These are phyloP conservation scores for Yarrowia hollandica DNA, from an alignment of 805 yeast genomes.

Conservation along the genomic window DNA sequence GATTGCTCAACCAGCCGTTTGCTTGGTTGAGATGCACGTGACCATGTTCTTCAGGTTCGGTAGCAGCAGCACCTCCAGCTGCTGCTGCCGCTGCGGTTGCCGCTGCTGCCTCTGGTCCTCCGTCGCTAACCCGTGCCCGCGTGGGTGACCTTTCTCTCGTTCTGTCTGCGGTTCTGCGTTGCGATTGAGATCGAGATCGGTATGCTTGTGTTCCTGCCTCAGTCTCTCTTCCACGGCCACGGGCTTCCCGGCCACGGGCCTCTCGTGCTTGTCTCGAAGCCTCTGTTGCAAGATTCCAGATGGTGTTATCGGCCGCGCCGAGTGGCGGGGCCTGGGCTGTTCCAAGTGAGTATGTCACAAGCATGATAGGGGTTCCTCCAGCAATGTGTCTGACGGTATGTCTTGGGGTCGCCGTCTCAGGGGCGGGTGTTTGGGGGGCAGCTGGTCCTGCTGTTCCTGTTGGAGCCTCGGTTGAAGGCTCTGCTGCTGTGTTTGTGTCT, in stretches of 20 bases:
- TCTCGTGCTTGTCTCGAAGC: background rate
- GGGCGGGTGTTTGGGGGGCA: no score
- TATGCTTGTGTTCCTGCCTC: constrained; percentile 11
- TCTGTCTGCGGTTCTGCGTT: background rate
- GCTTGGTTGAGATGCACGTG: constrained; percentile 10
- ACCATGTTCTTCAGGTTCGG: background rate
- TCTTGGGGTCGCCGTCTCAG: no score
- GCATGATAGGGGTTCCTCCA: constrained; percentile 2
- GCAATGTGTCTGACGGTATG: background rate
- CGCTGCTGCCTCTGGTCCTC: background rate
- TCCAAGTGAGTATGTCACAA: background rate
- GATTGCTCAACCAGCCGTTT: background rate
- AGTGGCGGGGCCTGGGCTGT: background rate
- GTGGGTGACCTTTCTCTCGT: constrained; percentile 5
- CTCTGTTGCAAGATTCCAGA: constrained; percentile 3
- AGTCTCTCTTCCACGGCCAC: background rate
- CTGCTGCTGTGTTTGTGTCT: background rate
- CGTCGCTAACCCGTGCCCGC: background rate
- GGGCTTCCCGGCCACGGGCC: background rate
- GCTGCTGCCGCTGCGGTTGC: background rate
- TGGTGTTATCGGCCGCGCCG: background rate
- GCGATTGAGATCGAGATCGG: constrained; percentile 21
- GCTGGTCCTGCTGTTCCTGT: background rate
- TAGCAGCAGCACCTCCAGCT: background rate
- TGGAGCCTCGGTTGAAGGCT: background rate